phyloP scores from a whole-genome alignment of 73 alveolate species.

The Symbiodinium natans region DNA sequence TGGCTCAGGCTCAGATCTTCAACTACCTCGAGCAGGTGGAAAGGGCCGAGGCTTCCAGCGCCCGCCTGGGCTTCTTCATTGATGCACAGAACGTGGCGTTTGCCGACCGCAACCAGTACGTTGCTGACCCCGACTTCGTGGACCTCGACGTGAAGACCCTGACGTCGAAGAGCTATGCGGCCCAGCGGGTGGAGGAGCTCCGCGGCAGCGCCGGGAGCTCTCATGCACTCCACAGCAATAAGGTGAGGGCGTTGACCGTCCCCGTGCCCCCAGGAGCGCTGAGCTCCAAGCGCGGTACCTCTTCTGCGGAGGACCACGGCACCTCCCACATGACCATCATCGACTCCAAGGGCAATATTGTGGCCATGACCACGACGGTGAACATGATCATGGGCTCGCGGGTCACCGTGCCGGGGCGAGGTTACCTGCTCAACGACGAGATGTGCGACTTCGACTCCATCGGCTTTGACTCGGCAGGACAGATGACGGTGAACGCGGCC shows the following conservation, averaged over 20 bases:
- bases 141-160: not conserved
- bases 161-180: not conserved
- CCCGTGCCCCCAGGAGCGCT: not conserved
- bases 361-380: not conserved
- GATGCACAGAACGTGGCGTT: not conserved
- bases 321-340: slow-evolving; percentile 5
- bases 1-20: not conserved
- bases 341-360: not conserved
- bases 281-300: not conserved
- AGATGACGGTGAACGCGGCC: not conserved
- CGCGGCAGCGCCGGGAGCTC: not conserved
- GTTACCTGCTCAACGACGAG: not conserved
- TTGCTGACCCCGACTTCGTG: not conserved
- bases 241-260: not conserved
- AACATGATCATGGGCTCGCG: slow-evolving; percentile 14
- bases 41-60: not conserved
- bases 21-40: not conserved
- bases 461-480: not conserved
- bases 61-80: not conserved
- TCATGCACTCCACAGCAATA: not conserved
- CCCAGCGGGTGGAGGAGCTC: not conserved
- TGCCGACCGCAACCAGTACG: not conserved
- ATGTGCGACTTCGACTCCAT: not conserved
- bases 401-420: not conserved
- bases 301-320: not conserved